A percentile compares a stretch with the other conserved stretches of the same genome.
Evolutionary conservation across 805 yeast genomes (phyloP).

Genomic region (Lipomyces spencermartinsiae): DNA sequence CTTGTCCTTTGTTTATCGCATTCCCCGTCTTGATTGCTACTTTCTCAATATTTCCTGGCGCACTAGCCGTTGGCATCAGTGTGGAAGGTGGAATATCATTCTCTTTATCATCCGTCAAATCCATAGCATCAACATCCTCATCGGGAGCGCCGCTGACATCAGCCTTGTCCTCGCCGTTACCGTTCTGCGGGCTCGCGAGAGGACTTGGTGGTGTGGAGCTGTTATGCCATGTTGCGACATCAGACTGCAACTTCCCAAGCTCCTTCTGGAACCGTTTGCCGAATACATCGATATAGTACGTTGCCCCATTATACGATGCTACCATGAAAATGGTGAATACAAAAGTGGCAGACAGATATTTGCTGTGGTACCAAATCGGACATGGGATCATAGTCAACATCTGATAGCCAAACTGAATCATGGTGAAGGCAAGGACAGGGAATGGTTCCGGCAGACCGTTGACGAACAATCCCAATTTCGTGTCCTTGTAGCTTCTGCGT

Average conservation of each 20-base stretch:
- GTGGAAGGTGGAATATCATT: neutral
- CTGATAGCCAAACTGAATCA: slow-evolving; percentile 88
- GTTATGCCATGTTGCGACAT: slow-evolving; percentile 57
- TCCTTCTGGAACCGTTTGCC: slow-evolving; percentile 91
- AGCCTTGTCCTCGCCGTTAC: neutral
- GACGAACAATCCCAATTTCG: slow-evolving; percentile 74
- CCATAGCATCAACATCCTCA: slow-evolving; percentile 22
- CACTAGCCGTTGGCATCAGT: neutral
- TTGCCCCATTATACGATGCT: slow-evolving; percentile 93
- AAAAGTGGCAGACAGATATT: slow-evolving; percentile 69
- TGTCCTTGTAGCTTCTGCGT: slow-evolving; percentile 70
- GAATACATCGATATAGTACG: slow-evolving; percentile 88
- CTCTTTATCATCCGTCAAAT: slow-evolving; percentile 7
- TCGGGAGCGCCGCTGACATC: slow-evolving; percentile 1
- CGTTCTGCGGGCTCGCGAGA: slow-evolving; percentile 12
- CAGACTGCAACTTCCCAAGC: slow-evolving; percentile 70
- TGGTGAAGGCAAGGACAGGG: slow-evolving; percentile 85
- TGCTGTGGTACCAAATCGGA: slow-evolving; percentile 83
- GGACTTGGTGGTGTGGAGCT: slow-evolving; percentile 34
- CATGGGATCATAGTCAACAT: slow-evolving; percentile 84
- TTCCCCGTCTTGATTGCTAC: neutral
- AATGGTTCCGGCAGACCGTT: slow-evolving; percentile 81
- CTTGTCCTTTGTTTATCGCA: neutral
- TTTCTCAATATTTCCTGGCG: neutral
- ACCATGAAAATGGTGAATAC: slow-evolving; percentile 73